These are phyloP conservation scores for Rhododendron henanense DNA, from an alignment of 148 eudicot genomes.

Conservation along the genomic window DNA sequence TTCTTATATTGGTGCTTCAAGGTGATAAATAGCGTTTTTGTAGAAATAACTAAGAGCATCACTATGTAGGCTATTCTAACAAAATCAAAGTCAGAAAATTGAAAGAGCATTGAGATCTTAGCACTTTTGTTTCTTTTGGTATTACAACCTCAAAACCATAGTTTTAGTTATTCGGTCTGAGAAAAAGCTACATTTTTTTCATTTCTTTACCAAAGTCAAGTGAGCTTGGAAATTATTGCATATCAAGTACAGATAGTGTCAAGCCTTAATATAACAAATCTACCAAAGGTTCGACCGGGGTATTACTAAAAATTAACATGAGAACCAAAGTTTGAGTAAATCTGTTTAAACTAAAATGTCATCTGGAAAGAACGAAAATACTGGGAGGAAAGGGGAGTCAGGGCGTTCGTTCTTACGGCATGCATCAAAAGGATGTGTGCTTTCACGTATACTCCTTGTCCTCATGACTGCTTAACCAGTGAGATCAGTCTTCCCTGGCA, in stretches of 20 bases:
- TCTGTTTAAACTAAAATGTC: background rate
- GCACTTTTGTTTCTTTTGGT: background rate
- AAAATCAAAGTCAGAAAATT: background rate
- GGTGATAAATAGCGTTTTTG: background rate
- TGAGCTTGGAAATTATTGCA: background rate
- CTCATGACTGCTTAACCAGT: conserved; percentile 25
- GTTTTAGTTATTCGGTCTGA: background rate
- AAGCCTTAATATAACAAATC: background rate
- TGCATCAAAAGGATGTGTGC: conserved; percentile 37
- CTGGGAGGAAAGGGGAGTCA: background rate
- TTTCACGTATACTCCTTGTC: conserved; percentile 36
- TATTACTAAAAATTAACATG: background rate
- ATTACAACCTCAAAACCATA: background rate
- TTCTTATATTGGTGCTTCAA: background rate
- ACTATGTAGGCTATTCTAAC: background rate
- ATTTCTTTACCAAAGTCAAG: background rate
- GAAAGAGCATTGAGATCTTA: background rate
- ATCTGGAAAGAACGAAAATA: background rate
- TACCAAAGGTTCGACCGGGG: background rate
- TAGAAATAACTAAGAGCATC: background rate
- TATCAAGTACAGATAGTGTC: background rate
- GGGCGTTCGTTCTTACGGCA: conserved; percentile 25
- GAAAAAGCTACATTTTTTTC: background rate
- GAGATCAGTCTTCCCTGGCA: background rate
- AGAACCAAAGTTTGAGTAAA: background rate